Conservation (phyloP, 2,329 filamentous ascomycete genomes). For the Fusarium albidum region DNA sequence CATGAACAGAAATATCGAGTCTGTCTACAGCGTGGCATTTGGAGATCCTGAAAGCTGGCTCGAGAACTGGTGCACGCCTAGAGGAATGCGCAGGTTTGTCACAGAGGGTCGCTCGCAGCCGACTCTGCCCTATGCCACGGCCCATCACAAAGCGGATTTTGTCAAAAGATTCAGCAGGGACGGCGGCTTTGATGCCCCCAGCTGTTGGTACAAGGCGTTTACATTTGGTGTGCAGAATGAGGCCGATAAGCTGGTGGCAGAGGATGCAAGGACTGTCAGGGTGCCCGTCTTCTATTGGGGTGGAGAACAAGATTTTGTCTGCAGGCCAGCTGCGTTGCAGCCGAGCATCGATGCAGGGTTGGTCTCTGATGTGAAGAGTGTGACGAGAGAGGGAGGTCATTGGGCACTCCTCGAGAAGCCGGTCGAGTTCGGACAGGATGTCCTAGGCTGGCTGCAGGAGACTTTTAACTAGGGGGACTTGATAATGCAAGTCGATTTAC, state of each 20-base stretch:
- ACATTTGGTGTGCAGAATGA: constrained; percentile 31
- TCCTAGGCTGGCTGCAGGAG: constrained; percentile 30
- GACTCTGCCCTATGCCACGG: constrained; percentile 38
- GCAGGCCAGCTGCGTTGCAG: constrained; percentile 32
- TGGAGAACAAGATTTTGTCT: constrained; percentile 39
- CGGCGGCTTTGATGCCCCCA: constrained; percentile 39
- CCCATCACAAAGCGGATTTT: constrained; percentile 37
- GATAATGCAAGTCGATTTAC: no score
- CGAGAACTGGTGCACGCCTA: constrained; percentile 47
- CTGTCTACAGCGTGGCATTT: constrained; percentile 46
- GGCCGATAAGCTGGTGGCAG: constrained; percentile 25
- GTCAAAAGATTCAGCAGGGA: constrained; percentile 35
- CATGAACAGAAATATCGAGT: constrained; percentile 49
- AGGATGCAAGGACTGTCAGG: constrained; percentile 28
- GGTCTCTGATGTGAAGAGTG: constrained; percentile 37
- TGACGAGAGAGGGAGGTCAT: constrained; percentile 39
- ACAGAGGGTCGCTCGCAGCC: constrained; percentile 33
- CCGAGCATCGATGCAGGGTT: constrained; percentile 30
- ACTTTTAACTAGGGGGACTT: not conserved
- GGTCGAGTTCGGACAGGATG: constrained; percentile 34
- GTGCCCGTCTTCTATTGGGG: constrained; percentile 41
- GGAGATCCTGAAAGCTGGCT: constrained; percentile 42
- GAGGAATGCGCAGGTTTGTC: constrained; percentile 43
- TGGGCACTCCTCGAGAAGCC: constrained; percentile 44
- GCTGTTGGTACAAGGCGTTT: constrained; percentile 41